Evolutionary conservation across 495 filamentous ascomycete genomes (phyloP).

Genomic region (Durotheca rogersii): DNA sequence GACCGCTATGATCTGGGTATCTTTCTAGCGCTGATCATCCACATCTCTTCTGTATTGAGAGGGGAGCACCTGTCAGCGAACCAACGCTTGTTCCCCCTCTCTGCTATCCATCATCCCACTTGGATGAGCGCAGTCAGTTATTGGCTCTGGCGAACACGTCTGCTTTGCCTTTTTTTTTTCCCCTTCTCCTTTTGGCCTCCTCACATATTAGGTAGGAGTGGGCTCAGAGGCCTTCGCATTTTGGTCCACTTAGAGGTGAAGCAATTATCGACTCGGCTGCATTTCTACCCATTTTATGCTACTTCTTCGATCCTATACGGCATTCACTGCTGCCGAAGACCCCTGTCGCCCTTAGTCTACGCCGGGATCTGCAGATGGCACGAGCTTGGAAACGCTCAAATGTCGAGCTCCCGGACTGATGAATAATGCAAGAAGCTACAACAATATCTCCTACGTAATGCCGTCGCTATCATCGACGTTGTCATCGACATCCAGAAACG

Average conservation of each 20-base stretch:
- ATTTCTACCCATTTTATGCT: constrained; percentile 15
- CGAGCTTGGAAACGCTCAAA: background rate
- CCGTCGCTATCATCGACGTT: background rate
- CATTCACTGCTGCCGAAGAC: constrained; percentile 19
- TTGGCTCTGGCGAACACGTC: no score
- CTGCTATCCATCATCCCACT: background rate
- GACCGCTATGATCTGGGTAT: constrained; percentile 6
- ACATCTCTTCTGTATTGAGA: background rate
- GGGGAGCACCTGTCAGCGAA: background rate
- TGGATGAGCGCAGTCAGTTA: no score
- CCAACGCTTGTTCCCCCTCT: background rate
- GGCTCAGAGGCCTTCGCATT: constrained; percentile 10
- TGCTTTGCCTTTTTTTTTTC: no score
- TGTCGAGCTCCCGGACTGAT: background rate
- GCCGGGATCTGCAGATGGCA: constrained; percentile 10
- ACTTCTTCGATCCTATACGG: constrained; percentile 23
- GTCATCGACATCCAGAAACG: constrained; percentile 7
- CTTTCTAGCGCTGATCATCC: constrained; percentile 15
- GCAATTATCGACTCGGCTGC: constrained; percentile 20
- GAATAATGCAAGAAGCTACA: constrained; percentile 21
- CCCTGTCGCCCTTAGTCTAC: constrained; percentile 8
- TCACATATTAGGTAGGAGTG: constrained; percentile 4
- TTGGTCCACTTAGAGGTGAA: constrained; percentile 15
- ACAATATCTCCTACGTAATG: no score
- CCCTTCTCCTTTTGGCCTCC: no score